A percentile compares a stretch with the other conserved stretches of the same genome.
phyloP scores from a whole-genome alignment of 768 basidiomycete species.

The Calocera viscosa region DNA sequence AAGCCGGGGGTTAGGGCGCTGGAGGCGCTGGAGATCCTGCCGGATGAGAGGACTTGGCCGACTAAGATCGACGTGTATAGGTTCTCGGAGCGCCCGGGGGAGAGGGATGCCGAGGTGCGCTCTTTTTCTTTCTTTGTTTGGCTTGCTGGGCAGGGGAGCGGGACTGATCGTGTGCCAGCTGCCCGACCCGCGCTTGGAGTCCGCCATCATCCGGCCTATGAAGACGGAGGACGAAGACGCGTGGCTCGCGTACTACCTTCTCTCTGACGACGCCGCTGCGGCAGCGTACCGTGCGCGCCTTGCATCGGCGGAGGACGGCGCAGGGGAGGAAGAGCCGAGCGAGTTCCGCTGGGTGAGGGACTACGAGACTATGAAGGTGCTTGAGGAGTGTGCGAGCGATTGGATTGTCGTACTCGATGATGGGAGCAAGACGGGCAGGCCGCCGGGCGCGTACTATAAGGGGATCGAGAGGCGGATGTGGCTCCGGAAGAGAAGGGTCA shows the following conservation, averaged over 20 bases:
- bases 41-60: slow-evolving; percentile 77
- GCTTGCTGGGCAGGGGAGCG: neutral
- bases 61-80: slow-evolving; percentile 80
- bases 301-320: neutral
- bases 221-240: slow-evolving; percentile 60
- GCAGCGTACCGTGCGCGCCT: slow-evolving; percentile 36
- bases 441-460: slow-evolving; percentile 77
- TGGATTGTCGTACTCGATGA: slow-evolving; percentile 65
- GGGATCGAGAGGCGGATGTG: slow-evolving; percentile 80
- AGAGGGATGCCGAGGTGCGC: slow-evolving; percentile 53
- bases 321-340: slow-evolving; percentile 37
- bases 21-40: slow-evolving; percentile 70
- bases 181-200: slow-evolving; percentile 70
- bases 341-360: slow-evolving; percentile 68
- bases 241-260: slow-evolving; percentile 75
- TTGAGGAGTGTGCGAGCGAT: slow-evolving; percentile 76
- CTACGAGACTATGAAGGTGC: slow-evolving; percentile 77
- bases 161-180: slow-evolving; percentile 30
- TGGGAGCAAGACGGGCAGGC: slow-evolving; percentile 32
- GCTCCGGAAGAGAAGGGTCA: slow-evolving; percentile 70
- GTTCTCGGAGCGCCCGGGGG: slow-evolving; percentile 79
- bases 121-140: neutral
- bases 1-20: slow-evolving; percentile 63
- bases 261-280: slow-evolving; percentile 61
- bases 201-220: slow-evolving; percentile 77